A percentile compares a stretch with the other conserved stretches of the same genome.
These are phyloP conservation scores for Rhododendron williamsianum DNA, from an alignment of 148 eudicot species.

Conservation along the genomic window DNA sequence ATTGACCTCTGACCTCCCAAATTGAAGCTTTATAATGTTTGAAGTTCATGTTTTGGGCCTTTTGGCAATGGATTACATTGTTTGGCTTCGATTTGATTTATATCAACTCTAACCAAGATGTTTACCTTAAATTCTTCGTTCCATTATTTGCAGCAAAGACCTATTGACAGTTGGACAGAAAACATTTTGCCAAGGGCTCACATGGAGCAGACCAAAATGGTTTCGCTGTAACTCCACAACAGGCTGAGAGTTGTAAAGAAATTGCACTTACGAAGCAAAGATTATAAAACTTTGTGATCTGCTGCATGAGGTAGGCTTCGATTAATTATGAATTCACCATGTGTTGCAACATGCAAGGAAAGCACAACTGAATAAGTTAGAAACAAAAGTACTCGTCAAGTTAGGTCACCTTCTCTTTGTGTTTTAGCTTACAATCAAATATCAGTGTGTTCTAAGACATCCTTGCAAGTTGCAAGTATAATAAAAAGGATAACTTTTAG, in stretches of 20 bases:
- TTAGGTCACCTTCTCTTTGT: neutral
- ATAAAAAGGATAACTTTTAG: neutral
- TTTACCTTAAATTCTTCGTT: constrained; percentile 6
- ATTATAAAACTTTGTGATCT: constrained; percentile 69
- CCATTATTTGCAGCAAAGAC: constrained; percentile 43
- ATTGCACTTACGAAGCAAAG: constrained; percentile 66
- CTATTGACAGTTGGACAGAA: constrained; percentile 71
- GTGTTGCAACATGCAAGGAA: neutral
- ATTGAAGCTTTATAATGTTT: neutral
- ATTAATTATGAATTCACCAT: neutral
- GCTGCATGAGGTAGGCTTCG: constrained; percentile 54
- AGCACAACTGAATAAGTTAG: neutral
- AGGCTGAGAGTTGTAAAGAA: constrained; percentile 53
- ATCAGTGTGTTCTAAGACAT: neutral
- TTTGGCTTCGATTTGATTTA: neutral
- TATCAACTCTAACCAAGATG: neutral
- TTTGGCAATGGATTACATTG: neutral
- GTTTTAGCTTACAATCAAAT: neutral
- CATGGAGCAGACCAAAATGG: constrained; percentile 56
- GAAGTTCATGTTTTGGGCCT: neutral
- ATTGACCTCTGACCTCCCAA: neutral
- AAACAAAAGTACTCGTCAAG: neutral
- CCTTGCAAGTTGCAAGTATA: neutral
- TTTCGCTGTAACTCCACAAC: constrained; percentile 29
- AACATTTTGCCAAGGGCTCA: constrained; percentile 67